Evolutionary conservation across 768 basidiomycete species (phyloP).

Genomic region (Chalciporus piperatus): DNA sequence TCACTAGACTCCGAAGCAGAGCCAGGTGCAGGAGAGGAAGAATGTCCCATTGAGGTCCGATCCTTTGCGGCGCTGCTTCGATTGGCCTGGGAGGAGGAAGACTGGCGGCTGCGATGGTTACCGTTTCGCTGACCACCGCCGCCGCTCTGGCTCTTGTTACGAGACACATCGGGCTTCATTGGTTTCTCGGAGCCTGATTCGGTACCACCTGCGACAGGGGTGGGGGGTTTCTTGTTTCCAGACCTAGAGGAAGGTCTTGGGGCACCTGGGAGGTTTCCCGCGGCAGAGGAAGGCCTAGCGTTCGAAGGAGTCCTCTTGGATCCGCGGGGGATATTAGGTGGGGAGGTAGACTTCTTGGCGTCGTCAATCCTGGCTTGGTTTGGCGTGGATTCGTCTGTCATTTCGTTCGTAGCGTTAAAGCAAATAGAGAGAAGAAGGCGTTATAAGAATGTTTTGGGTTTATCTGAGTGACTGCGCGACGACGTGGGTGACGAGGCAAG

Average conservation of each 20-base stretch:
- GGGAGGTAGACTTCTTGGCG: slow-evolving; percentile 50
- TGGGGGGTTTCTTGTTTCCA: slow-evolving; percentile 57
- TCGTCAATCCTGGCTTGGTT: slow-evolving; percentile 65
- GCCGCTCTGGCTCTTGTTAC: slow-evolving; percentile 54
- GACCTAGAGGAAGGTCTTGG: slow-evolving; percentile 62
- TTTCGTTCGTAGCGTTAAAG: slow-evolving; percentile 71
- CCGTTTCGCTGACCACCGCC: slow-evolving; percentile 44
- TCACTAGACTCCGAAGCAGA: slow-evolving; percentile 67
- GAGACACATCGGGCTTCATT: slow-evolving; percentile 47
- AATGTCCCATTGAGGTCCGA: slow-evolving; percentile 38
- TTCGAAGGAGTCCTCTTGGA: slow-evolving; percentile 56
- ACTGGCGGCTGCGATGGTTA: slow-evolving; percentile 54
- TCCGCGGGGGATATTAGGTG: slow-evolving; percentile 49
- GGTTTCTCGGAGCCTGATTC: slow-evolving; percentile 78
- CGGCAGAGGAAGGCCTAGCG: slow-evolving; percentile 40
- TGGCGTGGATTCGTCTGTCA: slow-evolving; percentile 74
- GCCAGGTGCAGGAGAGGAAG: slow-evolving; percentile 46
- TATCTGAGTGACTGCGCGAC: slow-evolving; percentile 42
- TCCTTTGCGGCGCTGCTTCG: slow-evolving; percentile 52
- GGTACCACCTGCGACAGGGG: slow-evolving; percentile 36
- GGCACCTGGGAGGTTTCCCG: slow-evolving; percentile 42
- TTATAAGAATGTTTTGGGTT: slow-evolving; percentile 47
- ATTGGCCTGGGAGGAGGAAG: slow-evolving; percentile 56
- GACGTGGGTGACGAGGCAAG: slow-evolving; percentile 19
- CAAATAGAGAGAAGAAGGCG: slow-evolving; percentile 32